Conservation (phyloP, 176 grass and related monocot species). For the Miscanthus lutarioriparius region DNA sequence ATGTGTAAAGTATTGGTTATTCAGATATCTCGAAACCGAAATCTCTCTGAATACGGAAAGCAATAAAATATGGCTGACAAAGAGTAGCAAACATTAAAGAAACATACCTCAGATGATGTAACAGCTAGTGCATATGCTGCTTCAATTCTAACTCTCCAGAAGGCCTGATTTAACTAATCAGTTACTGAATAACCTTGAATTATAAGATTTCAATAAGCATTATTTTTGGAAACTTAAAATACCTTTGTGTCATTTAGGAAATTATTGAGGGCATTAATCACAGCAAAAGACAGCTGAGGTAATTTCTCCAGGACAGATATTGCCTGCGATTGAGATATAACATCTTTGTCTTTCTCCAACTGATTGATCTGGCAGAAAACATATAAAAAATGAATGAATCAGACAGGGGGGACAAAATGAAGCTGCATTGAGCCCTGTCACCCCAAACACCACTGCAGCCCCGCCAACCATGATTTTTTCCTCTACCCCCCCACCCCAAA, state of each 20-base stretch:
- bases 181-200: slow-evolving; percentile 32
- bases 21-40: slow-evolving; percentile 12
- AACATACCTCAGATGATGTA: slow-evolving; percentile 82
- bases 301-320: slow-evolving; percentile 83
- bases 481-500: too few relatives aligned
- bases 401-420: background rate
- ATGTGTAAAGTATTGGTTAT: background rate
- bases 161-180: slow-evolving; percentile 57
- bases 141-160: slow-evolving; percentile 98
- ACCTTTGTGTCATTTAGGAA: slow-evolving; percentile 99
- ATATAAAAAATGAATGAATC: background rate
- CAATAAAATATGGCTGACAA: slow-evolving; percentile 10
- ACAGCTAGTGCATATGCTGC: slow-evolving; percentile 90
- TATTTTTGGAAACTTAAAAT: slow-evolving; percentile 19
- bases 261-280: slow-evolving; percentile 94
- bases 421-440: background rate
- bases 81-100: slow-evolving; percentile 25
- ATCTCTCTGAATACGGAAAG: background rate
- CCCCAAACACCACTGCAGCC: background rate
- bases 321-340: slow-evolving; percentile 94
- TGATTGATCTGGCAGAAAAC: slow-evolving; percentile 85
- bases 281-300: slow-evolving; percentile 77
- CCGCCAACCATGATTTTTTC: too few relatives aligned
- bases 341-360: slow-evolving; percentile 98
- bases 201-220: slow-evolving; percentile 33